Conservation (phyloP, 768 basidiomycete genomes). For the Fistulinella prunicolor region DNA sequence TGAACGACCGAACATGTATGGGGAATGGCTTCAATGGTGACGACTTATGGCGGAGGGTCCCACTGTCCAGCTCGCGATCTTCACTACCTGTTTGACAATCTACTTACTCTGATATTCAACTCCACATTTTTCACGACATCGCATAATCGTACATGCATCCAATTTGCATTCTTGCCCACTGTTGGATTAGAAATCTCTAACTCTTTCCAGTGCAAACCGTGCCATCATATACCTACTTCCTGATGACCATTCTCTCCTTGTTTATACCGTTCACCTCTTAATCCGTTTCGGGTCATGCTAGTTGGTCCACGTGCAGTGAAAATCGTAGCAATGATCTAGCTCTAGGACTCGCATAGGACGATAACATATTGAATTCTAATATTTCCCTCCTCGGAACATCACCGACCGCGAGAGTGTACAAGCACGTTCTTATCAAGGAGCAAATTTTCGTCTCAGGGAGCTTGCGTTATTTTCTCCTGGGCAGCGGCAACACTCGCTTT, state of each 20-base stretch:
- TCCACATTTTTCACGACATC: conserved; percentile 24
- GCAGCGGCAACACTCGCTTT: conserved; percentile 69
- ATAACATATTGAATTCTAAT: conserved; percentile 31
- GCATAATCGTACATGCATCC: conserved; percentile 27
- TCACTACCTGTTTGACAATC: conserved; percentile 24
- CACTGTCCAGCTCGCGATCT: conserved; percentile 7
- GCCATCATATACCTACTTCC: conserved; percentile 29
- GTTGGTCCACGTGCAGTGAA: conserved; percentile 13
- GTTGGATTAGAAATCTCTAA: conserved; percentile 31
- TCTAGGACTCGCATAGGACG: conserved; percentile 18
- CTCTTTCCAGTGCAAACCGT: conserved; percentile 25
- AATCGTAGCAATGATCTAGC: conserved; percentile 10
- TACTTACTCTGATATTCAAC: conserved; percentile 27
- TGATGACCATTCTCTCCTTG: conserved; percentile 26
- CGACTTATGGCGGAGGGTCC: conserved; percentile 2
- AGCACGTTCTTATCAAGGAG: too few relatives aligned
- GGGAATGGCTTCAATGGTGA: conserved; percentile 68
- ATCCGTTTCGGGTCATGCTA: conserved; percentile 18
- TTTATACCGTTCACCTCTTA: conserved; percentile 21
- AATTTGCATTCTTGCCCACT: conserved; percentile 26
- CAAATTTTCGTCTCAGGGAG: too few relatives aligned
- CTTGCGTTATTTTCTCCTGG: conserved; percentile 44
- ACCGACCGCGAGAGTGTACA: too few relatives aligned
- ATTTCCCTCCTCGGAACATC: background rate
- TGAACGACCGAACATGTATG: conserved; percentile 94